A percentile compares a stretch with the other conserved stretches of the same genome.
These are phyloP conservation scores for Flaveria trinervia DNA, from an alignment of 129 eudicot genomes.

Conservation along the genomic window DNA sequence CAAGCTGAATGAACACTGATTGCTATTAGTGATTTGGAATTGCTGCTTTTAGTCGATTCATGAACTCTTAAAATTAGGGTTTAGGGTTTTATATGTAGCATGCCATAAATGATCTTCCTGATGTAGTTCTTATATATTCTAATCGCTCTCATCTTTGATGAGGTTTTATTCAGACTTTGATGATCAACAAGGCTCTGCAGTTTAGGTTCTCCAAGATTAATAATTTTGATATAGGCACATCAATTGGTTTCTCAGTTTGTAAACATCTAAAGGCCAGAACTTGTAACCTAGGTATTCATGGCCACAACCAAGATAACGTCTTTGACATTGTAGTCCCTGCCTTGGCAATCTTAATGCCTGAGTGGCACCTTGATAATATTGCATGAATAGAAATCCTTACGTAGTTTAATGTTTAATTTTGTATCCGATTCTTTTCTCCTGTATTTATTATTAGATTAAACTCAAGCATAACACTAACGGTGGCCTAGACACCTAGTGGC, in stretches of 20 bases:
- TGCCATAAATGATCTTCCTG: background rate
- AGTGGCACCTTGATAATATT: background rate
- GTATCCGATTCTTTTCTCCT: background rate
- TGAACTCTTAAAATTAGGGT: slow-evolving; percentile 1
- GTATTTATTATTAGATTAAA: background rate
- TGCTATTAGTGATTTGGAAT: background rate
- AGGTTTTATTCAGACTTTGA: background rate
- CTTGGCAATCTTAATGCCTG: background rate
- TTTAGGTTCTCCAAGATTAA: background rate
- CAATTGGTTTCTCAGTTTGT: background rate
- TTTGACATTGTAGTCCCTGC: background rate
- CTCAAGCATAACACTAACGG: too few species aligned
- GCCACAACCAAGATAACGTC: background rate
- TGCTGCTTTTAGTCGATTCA: slow-evolving; percentile 6
- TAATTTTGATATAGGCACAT: slow-evolving; percentile 5
- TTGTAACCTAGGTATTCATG: slow-evolving; percentile 1
- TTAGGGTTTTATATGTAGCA: slow-evolving; percentile 29
- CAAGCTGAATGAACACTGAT: background rate
- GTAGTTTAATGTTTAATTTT: background rate
- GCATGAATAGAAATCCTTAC: background rate
- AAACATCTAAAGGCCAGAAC: background rate
- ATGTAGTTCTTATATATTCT: background rate
- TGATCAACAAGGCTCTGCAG: background rate
- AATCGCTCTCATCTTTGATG: background rate
- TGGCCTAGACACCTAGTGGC: too few species aligned